These are phyloP conservation scores for Gracilaria gracilis DNA, from an alignment of 23 red algal genomes.

Conservation along the genomic window DNA sequence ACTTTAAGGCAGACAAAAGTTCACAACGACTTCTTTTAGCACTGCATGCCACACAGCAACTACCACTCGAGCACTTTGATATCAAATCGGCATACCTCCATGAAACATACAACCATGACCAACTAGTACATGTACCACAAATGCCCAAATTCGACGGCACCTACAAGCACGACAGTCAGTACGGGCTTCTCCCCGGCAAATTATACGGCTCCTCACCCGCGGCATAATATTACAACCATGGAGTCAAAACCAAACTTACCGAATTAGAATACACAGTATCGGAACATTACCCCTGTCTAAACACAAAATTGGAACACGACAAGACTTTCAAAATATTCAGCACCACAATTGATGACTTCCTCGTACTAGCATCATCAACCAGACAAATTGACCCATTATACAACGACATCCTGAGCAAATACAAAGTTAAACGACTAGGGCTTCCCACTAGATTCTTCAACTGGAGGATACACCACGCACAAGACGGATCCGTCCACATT, in stretches of 20 bases:
- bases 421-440: too few species aligned
- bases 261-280: background rate
- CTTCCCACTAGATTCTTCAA: too few species aligned
- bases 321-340: too few species aligned
- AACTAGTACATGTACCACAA: slow-evolving; percentile 13
- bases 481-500: too few species aligned
- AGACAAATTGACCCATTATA: too few species aligned
- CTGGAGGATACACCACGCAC: too few species aligned
- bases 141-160: background rate
- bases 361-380: too few species aligned
- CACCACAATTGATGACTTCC: too few species aligned
- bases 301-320: background rate
- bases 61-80: slow-evolving; percentile 7
- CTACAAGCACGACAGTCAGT: background rate
- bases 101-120: slow-evolving; percentile 12
- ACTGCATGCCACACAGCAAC: background rate
- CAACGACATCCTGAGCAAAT: too few species aligned
- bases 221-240: slow-evolving; percentile 2
- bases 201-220: slow-evolving; percentile 11
- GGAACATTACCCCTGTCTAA: slow-evolving; percentile 15
- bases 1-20: slow-evolving; percentile 12
- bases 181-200: slow-evolving; percentile 7
- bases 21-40: slow-evolving; percentile 25
- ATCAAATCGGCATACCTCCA: slow-evolving; percentile 23
- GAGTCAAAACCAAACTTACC: background rate